A percentile compares a stretch with the other conserved stretches of the same genome.
phyloP scores from a whole-genome alignment of 768 basidiomycete species.

The Podaxis mareebaensis region DNA sequence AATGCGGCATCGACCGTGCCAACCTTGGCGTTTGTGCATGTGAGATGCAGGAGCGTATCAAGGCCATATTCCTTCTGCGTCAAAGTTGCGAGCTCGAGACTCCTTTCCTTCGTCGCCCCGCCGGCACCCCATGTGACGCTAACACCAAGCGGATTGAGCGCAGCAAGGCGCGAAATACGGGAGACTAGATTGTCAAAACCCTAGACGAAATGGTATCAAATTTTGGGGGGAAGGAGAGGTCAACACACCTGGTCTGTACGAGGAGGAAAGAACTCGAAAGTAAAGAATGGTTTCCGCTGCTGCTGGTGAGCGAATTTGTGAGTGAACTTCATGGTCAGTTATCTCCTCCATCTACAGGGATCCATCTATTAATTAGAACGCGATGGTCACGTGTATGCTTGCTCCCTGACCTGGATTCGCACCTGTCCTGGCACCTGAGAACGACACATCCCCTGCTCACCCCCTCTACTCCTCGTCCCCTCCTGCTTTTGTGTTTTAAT shows the following conservation, averaged over 20 bases:
- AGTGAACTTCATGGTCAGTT: slow-evolving; percentile 62
- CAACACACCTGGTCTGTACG: slow-evolving; percentile 77
- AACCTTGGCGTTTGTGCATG: slow-evolving; percentile 95
- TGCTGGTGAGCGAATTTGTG: slow-evolving; percentile 59
- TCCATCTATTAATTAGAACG: slow-evolving; percentile 6
- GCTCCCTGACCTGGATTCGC: slow-evolving; percentile 4
- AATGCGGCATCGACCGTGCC: slow-evolving; percentile 87
- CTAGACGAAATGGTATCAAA: slow-evolving; percentile 35
- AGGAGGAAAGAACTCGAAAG: slow-evolving; percentile 97
- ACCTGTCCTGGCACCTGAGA: neutral
- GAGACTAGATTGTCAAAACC: slow-evolving; percentile 91
- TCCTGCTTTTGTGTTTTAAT: neutral
- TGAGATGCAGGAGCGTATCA: slow-evolving; percentile 91
- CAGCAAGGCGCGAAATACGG: slow-evolving; percentile 81
- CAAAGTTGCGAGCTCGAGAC: slow-evolving; percentile 81
- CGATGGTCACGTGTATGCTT: slow-evolving; percentile 5
- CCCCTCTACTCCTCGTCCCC: neutral
- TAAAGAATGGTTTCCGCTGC: slow-evolving; percentile 71
- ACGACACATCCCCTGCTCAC: neutral
- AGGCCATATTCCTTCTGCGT: slow-evolving; percentile 73
- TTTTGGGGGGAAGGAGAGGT: neutral
- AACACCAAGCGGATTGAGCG: slow-evolving; percentile 78
- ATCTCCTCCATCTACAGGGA: neutral
- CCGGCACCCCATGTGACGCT: slow-evolving; percentile 99
- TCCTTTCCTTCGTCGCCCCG: slow-evolving; percentile 85